Conservation (phyloP, 192 early-diverging fungal genomes). For the Anaeromyces robustus region DNA sequence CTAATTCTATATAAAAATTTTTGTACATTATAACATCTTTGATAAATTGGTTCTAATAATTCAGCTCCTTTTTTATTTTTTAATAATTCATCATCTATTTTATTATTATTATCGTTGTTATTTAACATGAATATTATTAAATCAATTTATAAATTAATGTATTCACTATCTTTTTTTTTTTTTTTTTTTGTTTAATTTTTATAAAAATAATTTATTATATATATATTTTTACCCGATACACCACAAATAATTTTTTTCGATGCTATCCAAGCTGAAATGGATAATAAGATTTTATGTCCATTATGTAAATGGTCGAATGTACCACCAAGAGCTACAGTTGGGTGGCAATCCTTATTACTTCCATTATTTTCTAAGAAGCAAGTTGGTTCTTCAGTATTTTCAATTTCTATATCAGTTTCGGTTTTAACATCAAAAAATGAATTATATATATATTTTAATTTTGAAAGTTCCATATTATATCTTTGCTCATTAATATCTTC, state of each 20-base stretch:
- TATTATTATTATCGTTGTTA: too few species aligned
- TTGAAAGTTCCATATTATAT: background rate
- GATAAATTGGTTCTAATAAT: background rate
- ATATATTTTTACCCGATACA: conserved; percentile 39
- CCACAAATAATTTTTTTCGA: conserved; percentile 48
- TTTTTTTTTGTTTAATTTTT: too few species aligned
- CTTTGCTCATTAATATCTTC: background rate
- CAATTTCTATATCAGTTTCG: conserved; percentile 4
- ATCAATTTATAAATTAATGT: too few species aligned
- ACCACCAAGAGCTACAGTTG: conserved; percentile 60
- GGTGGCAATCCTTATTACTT: conserved; percentile 15
- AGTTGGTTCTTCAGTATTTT: background rate
- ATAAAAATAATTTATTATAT: background rate
- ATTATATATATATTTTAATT: background rate
- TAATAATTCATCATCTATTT: background rate
- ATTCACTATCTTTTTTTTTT: too few species aligned
- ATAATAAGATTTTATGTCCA: conserved; percentile 87
- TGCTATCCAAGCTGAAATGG: conserved; percentile 57
- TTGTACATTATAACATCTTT: background rate
- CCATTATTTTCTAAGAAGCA: background rate
- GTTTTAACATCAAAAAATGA: conserved; percentile 5
- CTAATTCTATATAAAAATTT: conserved; percentile 38
- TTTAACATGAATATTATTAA: too few species aligned
- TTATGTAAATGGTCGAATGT: conserved; percentile 95
- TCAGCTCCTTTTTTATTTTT: background rate